These are phyloP conservation scores for Graphilbum sp. DNA, from an alignment of 2,329 filamentous ascomycete species.

Conservation along the genomic window DNA sequence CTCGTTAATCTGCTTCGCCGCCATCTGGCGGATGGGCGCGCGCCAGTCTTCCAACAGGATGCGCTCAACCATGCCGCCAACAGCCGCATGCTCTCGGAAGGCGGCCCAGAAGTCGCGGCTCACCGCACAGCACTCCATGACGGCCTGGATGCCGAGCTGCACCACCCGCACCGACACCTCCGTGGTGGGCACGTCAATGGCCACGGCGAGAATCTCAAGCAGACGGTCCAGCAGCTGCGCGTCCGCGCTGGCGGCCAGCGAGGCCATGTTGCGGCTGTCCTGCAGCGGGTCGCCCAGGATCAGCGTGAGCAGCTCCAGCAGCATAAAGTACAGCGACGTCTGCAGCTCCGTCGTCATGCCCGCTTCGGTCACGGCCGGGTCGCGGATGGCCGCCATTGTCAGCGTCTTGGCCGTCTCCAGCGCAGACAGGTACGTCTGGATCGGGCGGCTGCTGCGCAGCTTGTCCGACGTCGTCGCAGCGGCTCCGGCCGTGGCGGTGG, in stretches of 20 bases:
- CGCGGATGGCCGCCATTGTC: constrained; percentile 43
- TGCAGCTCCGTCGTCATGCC: constrained; percentile 27
- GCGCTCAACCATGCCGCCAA: constrained; percentile 15
- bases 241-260: constrained; percentile 9
- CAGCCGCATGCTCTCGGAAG: constrained; percentile 15
- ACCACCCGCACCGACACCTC: constrained; percentile 5
- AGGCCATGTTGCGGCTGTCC: constrained; percentile 4
- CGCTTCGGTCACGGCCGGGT: constrained; percentile 32
- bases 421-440: constrained; percentile 16
- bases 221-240: constrained; percentile 15
- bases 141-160: constrained; percentile 19
- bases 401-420: constrained; percentile 32
- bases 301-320: constrained; percentile 39
- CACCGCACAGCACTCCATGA: constrained; percentile 23
- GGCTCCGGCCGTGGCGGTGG: neutral
- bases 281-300: constrained; percentile 26
- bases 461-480: constrained; percentile 1
- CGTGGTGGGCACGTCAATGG: constrained; percentile 2
- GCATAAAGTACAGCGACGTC: constrained; percentile 30
- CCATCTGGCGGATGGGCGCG: constrained; percentile 18
- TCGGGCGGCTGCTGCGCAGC: constrained; percentile 7
- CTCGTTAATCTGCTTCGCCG: constrained; percentile 18
- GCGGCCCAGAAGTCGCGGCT: constrained; percentile 22
- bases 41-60: constrained; percentile 22
- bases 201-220: constrained; percentile 13